These are phyloP conservation scores for Bertia moriformis DNA, from an alignment of 2,329 filamentous ascomycete genomes.

Conservation along the genomic window DNA sequence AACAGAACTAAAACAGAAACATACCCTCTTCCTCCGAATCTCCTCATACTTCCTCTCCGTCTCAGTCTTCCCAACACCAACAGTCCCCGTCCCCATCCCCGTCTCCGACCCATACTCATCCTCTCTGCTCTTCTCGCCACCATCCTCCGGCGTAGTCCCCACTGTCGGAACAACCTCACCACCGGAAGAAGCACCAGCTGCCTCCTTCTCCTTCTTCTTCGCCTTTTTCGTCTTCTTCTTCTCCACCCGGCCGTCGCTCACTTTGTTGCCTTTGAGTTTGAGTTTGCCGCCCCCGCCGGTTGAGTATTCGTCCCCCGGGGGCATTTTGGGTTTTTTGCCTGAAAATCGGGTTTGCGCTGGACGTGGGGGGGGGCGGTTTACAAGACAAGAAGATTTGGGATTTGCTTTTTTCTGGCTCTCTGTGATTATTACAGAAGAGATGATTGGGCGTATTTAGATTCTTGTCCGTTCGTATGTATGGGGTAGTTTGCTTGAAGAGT, in stretches of 20 bases:
- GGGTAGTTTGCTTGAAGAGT: too few species aligned
- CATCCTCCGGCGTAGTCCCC: not conserved
- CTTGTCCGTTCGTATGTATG: too few species aligned
- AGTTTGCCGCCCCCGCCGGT: constrained; percentile 1
- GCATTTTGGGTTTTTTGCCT: not conserved
- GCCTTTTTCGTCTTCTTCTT: not conserved
- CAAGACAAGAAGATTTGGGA: too few species aligned
- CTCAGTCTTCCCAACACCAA: constrained; percentile 9
- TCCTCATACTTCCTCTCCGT: constrained; percentile 3
- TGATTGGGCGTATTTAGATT: too few species aligned
- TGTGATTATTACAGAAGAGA: too few species aligned
- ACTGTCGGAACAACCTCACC: not conserved
- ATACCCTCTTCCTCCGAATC: constrained; percentile 2
- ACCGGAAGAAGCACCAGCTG: too few species aligned
- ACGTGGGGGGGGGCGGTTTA: too few species aligned
- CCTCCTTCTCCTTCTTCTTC: not conserved
- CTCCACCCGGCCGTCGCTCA: constrained; percentile 1
- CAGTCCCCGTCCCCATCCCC: constrained; percentile 10
- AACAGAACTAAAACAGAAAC: not conserved
- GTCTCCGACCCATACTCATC: constrained; percentile 3
- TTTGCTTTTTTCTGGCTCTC: too few species aligned
- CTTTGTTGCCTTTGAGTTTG: constrained; percentile 1
- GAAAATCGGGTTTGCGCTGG: too few species aligned
- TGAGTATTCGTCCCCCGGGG: not conserved
- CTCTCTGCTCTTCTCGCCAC: not conserved